Base-by-base conservation (phyloP, 2,329 filamentous ascomycete species). In the Chaetomium olivaceum region DNA sequence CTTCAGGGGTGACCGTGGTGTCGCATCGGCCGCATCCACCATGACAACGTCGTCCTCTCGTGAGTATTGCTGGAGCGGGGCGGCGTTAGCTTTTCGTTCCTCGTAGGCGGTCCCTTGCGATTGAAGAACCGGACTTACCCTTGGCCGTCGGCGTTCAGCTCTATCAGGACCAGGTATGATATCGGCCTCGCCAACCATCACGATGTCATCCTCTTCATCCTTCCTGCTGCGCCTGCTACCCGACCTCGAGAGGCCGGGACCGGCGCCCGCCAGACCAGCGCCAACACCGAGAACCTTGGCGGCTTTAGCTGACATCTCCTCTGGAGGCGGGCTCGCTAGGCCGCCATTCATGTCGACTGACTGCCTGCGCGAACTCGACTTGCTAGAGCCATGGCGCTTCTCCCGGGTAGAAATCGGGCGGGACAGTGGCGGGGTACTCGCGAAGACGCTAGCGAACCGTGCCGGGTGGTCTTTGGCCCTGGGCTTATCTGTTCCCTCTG, bases 291-390 rank as follows among this genome's bases (percentile, higher is more conserved):
- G 87, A 61, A 94, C 78, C 77, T 89, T 93, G 36, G 91, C 91
- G 31, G 91, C 92, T 77, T 96, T 96, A 55, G 87, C 84, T 8
- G 89, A 84, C 74, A 92, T 84, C 60, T 86, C 85, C 33, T 93
- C 91, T 2, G 89, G 87, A 9, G 91, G 90, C 3, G 91, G 91
- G 23, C 91, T 91, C 55, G 86, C 82, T 67, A 93, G 80, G 8
- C 87, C 90, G 68, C 82, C 82, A 31, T 80, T 81, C 67, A 88
- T 84, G 61, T 92, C 90, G 19, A 90, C 77, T 0, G 91, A 90
- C 68, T 88, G 83, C 46, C 89, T 88, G 63, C 90, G 85, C 61
- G 91, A 89, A 61, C 82, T 83, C 5, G 87, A 81, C 66, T 82
- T 87, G 64, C 82, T 82, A 43, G 79, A 78, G 68, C 83, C 84